Conservation (phyloP, 139 green algal genomes). For the Picochlorum sp. region DNA sequence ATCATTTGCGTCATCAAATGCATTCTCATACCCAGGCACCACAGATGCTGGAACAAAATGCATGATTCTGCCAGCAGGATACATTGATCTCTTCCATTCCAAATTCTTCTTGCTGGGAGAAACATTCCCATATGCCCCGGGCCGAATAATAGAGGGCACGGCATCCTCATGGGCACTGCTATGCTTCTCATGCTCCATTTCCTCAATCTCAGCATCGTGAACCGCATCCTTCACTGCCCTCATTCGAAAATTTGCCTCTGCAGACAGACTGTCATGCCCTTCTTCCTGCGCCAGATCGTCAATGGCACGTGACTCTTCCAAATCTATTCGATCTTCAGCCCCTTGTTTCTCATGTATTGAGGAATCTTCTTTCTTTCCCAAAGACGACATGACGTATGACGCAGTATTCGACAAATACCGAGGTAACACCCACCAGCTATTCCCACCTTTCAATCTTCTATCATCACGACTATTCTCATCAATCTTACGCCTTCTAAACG, state of each 20-base stretch:
- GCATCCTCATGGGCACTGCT: neutral
- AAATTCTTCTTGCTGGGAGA: neutral
- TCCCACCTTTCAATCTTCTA: no score
- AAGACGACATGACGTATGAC: no score
- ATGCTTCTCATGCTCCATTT: neutral
- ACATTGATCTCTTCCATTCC: slow-evolving; percentile 42
- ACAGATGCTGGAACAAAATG: slow-evolving; percentile 63
- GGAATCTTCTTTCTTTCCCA: no score
- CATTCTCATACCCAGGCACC: slow-evolving; percentile 9
- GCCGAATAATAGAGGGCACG: slow-evolving; percentile 26
- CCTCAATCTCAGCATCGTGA: slow-evolving; percentile 26
- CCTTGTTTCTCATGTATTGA: no score
- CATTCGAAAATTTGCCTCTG: slow-evolving; percentile 12
- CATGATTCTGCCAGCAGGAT: slow-evolving; percentile 69
- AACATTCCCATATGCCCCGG: slow-evolving; percentile 7
- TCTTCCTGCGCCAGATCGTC: neutral
- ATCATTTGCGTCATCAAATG: neutral
- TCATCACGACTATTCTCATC: no score
- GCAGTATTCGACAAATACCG: no score
- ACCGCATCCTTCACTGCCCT: slow-evolving; percentile 26
- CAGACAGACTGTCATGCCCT: neutral
- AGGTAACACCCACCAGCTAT: no score
- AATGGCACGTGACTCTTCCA: no score
- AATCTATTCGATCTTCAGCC: no score
- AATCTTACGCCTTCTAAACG: no score